Base-by-base conservation (phyloP, 2,329 filamentous ascomycete genomes). In the Penicillium janthinellum region DNA sequence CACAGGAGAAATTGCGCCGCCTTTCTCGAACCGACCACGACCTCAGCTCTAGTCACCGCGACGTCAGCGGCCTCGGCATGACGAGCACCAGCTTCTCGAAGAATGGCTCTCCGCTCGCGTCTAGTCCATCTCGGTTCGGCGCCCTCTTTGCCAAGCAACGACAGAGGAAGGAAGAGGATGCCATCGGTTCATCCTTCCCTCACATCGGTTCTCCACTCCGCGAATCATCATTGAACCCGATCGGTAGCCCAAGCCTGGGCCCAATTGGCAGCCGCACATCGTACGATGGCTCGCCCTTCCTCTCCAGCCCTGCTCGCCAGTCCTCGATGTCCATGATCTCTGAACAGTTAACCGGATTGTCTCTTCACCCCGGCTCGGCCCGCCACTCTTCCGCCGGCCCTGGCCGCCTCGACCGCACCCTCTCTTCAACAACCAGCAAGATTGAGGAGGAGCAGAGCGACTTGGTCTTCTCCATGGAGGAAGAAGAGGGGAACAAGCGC, bases 191-290 rank as follows among this genome's bases (percentile, higher is more conserved):
- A 17, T 81, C 81, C 1, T 82, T 86, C 56, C 84, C 85, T 47
- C 85, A 87, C 68, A 82, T 89, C 47, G 87, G 87, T 39, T 89
- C 87, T 3, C 87, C 87, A 10, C 81, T 89, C 0, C 85, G 87
- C 53, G 87, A 88, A 69, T 86, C 85, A 2, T 82, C 81, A 6
- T 72, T 85, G 38, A 79, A 82, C 64, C 74, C 79, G 48, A 79
- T 75, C 49, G 79, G 78, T 28, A 84, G 79, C 61, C 82, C 82
- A n/a, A 78, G 78, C 25, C 66, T 85, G 15, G 80, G 82, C 15
- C 80, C 83, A 44, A 81, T 83, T 39, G 76, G 78, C 53, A 78
- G 78, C 64, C 78, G 81, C 12, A 68, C 75, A 3, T 77, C 80
- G 7, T 79, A 79, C 35, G 82, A 84, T 61, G 73, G 78, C 12